phyloP scores from a whole-genome alignment of 2,329 filamentous ascomycete species.

The Thielaviopsis cerberus region DNA sequence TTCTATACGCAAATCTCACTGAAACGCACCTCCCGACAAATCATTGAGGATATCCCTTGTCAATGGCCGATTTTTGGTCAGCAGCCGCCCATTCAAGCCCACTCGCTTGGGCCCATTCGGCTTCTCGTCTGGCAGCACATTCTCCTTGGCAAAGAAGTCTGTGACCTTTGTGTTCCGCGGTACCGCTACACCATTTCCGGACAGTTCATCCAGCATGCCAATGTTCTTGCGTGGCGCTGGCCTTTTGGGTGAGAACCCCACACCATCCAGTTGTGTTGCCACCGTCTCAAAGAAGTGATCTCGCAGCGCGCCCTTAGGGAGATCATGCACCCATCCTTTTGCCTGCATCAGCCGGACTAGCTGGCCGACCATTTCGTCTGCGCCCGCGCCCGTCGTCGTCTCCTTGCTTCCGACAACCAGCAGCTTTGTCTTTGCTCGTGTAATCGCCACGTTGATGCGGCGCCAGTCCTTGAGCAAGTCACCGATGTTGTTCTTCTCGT shows the following conservation, averaged over 20 bases:
- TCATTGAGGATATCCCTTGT: conserved; percentile 66
- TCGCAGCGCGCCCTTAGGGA: conserved; percentile 45
- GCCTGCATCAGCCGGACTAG: conserved; percentile 64
- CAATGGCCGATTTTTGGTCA: conserved; percentile 49
- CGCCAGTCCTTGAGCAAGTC: conserved; percentile 83
- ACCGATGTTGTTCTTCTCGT: conserved; percentile 65
- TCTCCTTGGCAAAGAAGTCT: conserved; percentile 24
- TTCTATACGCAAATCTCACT: background rate
- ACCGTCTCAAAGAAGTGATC: conserved; percentile 49
- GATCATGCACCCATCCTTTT: conserved; percentile 60
- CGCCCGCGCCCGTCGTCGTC: conserved; percentile 57
- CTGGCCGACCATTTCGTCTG: conserved; percentile 55
- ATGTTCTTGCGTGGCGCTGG: conserved; percentile 16
- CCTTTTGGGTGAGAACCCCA: conserved; percentile 3
- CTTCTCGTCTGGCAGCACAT: conserved; percentile 23
- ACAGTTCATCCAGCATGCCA: conserved; percentile 16
- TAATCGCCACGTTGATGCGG: conserved; percentile 88
- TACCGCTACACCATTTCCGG: conserved; percentile 14
- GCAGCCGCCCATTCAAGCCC: conserved; percentile 39
- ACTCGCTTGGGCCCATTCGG: conserved; percentile 30
- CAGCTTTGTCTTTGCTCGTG: conserved; percentile 77
- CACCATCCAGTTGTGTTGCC: conserved; percentile 23
- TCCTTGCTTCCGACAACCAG: conserved; percentile 67
- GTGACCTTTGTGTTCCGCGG: conserved; percentile 10
- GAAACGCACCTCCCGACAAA: conserved; percentile 2